A percentile compares a stretch with the other conserved stretches of the same genome.
Conservation (phyloP, 2,329 filamentous ascomycete genomes). For the Epichloe typhina region DNA sequence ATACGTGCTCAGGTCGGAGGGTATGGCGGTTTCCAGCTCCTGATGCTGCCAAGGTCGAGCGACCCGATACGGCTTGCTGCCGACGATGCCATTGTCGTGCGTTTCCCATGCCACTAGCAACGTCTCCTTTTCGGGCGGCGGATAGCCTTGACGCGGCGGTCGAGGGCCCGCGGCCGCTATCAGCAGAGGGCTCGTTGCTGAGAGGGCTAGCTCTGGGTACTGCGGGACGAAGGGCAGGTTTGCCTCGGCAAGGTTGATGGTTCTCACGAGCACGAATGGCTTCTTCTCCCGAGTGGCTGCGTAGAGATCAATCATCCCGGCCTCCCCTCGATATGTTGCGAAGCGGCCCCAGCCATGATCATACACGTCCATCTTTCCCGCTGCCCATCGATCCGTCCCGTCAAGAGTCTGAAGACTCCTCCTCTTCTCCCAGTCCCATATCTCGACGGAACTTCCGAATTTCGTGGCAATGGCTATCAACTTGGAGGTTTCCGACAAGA, state of each 20-base stretch:
- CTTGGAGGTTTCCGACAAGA: conserved; percentile 25
- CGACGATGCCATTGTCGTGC: conserved; percentile 11
- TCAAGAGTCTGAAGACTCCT: conserved; percentile 26
- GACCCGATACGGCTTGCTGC: conserved; percentile 21
- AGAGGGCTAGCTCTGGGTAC: conserved; percentile 27
- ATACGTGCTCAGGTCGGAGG: conserved; percentile 23
- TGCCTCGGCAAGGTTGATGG: conserved; percentile 22
- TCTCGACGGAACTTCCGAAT: conserved; percentile 26
- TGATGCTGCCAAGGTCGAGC: conserved; percentile 24
- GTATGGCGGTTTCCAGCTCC: conserved; percentile 27
- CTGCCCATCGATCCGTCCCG: conserved; percentile 25
- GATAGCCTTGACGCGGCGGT: conserved; percentile 23
- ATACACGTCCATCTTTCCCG: conserved; percentile 21
- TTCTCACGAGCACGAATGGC: conserved; percentile 21
- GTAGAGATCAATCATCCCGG: conserved; percentile 21
- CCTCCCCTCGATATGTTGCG: conserved; percentile 20
- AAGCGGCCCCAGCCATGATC: conserved; percentile 21
- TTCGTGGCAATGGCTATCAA: conserved; percentile 25
- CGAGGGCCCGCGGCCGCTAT: conserved; percentile 25
- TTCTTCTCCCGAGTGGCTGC: conserved; percentile 20
- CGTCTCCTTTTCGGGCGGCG: conserved; percentile 24
- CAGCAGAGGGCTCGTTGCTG: conserved; percentile 24
- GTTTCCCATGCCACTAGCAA: conserved; percentile 28
- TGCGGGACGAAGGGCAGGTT: conserved; percentile 24
- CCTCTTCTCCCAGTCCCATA: conserved; percentile 26